Base-by-base conservation (phyloP, 106 monocot genomes). In the Vanilla planifolia region DNA sequence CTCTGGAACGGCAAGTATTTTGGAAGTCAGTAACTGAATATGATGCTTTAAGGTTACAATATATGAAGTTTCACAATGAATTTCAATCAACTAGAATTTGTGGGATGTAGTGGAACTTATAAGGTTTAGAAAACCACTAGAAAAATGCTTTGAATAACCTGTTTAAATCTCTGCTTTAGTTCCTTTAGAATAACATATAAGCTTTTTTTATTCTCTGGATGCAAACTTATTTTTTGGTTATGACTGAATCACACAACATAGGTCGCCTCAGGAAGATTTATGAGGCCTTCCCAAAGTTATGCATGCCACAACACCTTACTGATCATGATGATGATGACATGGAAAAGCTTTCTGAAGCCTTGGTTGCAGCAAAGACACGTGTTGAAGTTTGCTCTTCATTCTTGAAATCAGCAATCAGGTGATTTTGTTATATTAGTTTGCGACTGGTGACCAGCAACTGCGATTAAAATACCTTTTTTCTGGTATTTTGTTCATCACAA, bases 311-410 rank as follows among this genome's bases (percentile, higher is more conserved):
- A 19, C 60, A 86, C 35, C 40, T 91, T 16, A 63, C 33, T 40
- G 79, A 66, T 64, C 76, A 83, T 51, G 77, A 80, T 68, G 83
- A 85, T 60, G 76, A 77, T 51, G 82, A 80, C 61, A 75, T 83
- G 73, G 85, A 94, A 57, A 86, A 86, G 52, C 67, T 94, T 60
- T 80, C 82, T 52, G 85, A 94, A 78, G 78, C 89, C 47, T 48
- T 94, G 53, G 63, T 83, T 46, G 79, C 85, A 23, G 89, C 94
- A 51, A 89, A 82, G 76, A 73, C 67, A 25, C 89, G 86, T 45
- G 86, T 89, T 17, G 94, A 94, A 66, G 58, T 75, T 60, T 89
- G 94, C 71, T 83, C 80, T 65, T 78, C 94, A 39, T 94, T 86
- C 48, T 73, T 94, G 51, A 89, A 68, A 76, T 65, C 82, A 71